A percentile compares a stretch with the other conserved stretches of the same genome.
These are phyloP conservation scores for Ophiostoma novo-ulmi DNA, from an alignment of 2,329 filamentous ascomycete genomes.

Conservation along the genomic window DNA sequence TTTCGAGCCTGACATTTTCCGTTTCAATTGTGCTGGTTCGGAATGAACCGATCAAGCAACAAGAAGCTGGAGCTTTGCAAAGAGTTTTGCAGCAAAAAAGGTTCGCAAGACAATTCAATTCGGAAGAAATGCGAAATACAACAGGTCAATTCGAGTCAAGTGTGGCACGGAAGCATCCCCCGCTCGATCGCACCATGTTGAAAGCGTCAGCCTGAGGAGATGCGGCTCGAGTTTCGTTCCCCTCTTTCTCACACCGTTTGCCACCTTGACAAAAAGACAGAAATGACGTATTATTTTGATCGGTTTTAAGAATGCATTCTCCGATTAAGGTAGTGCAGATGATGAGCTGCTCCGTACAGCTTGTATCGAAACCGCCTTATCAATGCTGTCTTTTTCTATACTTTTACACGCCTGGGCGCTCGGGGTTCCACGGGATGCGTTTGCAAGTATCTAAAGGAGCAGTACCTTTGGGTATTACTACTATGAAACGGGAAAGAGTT, in stretches of 20 bases:
- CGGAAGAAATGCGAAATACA: not conserved
- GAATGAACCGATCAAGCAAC: not conserved
- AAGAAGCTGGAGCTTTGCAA: not conserved
- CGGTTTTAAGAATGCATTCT: not conserved
- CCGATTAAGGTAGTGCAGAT: not conserved
- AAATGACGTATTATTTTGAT: not conserved
- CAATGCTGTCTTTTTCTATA: not conserved
- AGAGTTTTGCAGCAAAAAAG: not conserved
- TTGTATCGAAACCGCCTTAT: not conserved
- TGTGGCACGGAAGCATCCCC: slow-evolving; percentile 1
- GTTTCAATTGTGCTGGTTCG: not conserved
- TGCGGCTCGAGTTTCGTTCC: slow-evolving; percentile 1
- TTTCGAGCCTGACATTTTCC: not conserved
- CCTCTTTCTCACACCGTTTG: not conserved
- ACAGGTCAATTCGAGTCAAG: not conserved
- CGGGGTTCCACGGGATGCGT: slow-evolving; percentile 1
- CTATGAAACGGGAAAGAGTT: slow-evolving; percentile 14
- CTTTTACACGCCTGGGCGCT: not conserved
- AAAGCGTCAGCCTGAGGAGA: not conserved
- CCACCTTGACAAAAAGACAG: not conserved
- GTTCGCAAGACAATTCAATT: not conserved
- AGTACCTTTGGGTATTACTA: not conserved
- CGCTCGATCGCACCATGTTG: not conserved
- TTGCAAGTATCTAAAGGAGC: not conserved
- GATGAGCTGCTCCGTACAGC: not conserved